Evolutionary conservation across 176 grass and related monocot species (phyloP).

Genomic region (Otatea glauca): DNA sequence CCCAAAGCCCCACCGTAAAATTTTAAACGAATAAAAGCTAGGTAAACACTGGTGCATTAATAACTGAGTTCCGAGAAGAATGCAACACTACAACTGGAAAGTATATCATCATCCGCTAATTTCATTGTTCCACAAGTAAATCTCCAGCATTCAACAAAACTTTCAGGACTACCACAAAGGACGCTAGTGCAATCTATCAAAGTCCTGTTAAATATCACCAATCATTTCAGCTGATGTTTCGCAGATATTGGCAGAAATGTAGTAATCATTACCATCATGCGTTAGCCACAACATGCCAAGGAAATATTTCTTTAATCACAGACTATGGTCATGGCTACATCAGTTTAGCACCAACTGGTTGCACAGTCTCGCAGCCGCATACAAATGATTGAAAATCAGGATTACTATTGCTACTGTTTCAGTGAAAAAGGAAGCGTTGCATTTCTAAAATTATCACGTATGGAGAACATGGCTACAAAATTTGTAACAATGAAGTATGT

Average conservation of each 20-base stretch:
- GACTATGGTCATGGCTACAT: background rate
- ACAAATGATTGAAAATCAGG: conserved; percentile 22
- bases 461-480: conserved; percentile 46
- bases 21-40: too few relatives aligned
- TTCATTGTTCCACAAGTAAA: background rate
- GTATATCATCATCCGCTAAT: background rate
- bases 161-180: background rate
- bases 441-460: conserved; percentile 30
- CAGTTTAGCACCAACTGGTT: conserved; percentile 8
- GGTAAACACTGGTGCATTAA: too few relatives aligned
- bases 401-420: conserved; percentile 7
- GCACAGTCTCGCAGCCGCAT: background rate
- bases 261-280: background rate
- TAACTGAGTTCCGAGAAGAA: too few relatives aligned
- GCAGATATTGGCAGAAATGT: background rate
- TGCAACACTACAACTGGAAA: too few relatives aligned
- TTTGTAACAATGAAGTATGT: conserved; percentile 44
- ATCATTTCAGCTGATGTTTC: background rate
- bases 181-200: background rate
- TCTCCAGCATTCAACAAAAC: background rate
- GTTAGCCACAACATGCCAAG: background rate
- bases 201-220: background rate
- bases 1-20: background rate
- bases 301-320: conserved; percentile 15
- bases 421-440: background rate